Evolutionary conservation across 768 basidiomycete species (phyloP), one percentile per base, ranked within the genome.

Genomic region (Trametes cinnabarina): DNA sequence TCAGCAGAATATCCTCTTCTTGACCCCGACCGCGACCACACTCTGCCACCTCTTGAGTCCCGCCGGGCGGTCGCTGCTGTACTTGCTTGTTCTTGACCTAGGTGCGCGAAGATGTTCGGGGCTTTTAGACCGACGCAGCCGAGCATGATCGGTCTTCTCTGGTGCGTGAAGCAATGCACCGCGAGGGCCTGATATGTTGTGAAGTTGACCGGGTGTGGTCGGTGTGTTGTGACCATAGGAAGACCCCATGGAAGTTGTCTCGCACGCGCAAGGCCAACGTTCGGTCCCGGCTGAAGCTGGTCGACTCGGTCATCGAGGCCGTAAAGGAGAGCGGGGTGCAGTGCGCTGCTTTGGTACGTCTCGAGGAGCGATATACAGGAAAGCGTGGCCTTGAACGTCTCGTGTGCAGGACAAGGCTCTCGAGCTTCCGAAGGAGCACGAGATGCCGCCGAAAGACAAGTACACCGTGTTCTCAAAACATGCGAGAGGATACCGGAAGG

Each of bases 381-480:
- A 14, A 8, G 37, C n/a, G n/a, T n/a, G n/a, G 22, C 30, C 22
- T 9, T 56, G 12, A 44, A 26, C 34, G 41, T 11, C 48, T 6
- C 44, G 37, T n/a, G 37, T n/a, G 42, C 63, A 96, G 92, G 78
- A 76, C 47, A 79, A 78, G 51, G 92, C 91, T 4, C 74, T 98
- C 53, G 82, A 86, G 56, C 77, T 99, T 28, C 97, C 97, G 48
- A 96, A 91, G 69, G 94, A 98, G 69, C 79, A 87, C 62, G 93
- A 97, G 73, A 98, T 98, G 97, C 80, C 76, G 11, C 76, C 96
- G 1, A 84, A 80, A 66, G 96, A 98, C 77, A 99, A 99, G 73
- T 99, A 98, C 76, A 97, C 95, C 3, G 84, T 90, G 19, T 98
- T 94, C 74, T 84, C 82, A 37, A 77, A 82, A 4, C 84, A 82